Conservation (phyloP, 2,329 filamentous ascomycete genomes). For the Colletotrichum sp. region DNA sequence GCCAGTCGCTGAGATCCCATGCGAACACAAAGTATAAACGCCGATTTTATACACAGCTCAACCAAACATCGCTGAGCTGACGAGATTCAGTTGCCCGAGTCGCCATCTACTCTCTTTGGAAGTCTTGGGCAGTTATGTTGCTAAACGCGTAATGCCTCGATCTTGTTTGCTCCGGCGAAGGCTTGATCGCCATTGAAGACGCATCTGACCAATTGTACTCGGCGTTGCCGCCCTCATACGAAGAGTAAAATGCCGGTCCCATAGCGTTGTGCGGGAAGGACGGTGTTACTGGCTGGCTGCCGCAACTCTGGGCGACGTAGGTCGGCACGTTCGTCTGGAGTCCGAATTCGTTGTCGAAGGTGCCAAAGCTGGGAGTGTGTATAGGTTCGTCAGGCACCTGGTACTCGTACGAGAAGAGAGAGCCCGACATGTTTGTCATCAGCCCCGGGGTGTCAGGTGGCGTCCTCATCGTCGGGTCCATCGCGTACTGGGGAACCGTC, state of each 20-base stretch:
- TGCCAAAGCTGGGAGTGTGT: constrained; percentile 50
- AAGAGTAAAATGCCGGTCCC: constrained; percentile 45
- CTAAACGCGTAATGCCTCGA: constrained; percentile 37
- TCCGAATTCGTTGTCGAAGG: constrained; percentile 48
- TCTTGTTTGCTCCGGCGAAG: constrained; percentile 34
- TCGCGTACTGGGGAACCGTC: constrained; percentile 28
- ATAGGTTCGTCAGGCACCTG: constrained; percentile 52
- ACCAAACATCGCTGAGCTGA: background rate
- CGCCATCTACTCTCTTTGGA: constrained; percentile 12
- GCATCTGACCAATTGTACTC: constrained; percentile 60
- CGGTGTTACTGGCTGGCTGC: constrained; percentile 55
- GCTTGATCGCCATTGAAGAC: constrained; percentile 34
- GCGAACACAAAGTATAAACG: background rate
- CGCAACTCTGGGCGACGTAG: constrained; percentile 47
- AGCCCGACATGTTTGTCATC: constrained; percentile 43
- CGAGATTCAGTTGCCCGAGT: background rate
- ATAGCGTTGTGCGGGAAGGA: constrained; percentile 47
- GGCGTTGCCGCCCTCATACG: constrained; percentile 37
- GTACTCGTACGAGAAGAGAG: constrained; percentile 43
- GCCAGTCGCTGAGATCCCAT: constrained; percentile 7
- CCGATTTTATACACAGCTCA: constrained; percentile 2
- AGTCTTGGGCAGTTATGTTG: constrained; percentile 35
- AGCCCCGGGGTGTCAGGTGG: constrained; percentile 59
- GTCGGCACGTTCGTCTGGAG: constrained; percentile 43
- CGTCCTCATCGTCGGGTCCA: constrained; percentile 54